These are phyloP conservation scores for Tylopilus vinaceipallidus DNA, from an alignment of 768 basidiomycete genomes.

Conservation along the genomic window DNA sequence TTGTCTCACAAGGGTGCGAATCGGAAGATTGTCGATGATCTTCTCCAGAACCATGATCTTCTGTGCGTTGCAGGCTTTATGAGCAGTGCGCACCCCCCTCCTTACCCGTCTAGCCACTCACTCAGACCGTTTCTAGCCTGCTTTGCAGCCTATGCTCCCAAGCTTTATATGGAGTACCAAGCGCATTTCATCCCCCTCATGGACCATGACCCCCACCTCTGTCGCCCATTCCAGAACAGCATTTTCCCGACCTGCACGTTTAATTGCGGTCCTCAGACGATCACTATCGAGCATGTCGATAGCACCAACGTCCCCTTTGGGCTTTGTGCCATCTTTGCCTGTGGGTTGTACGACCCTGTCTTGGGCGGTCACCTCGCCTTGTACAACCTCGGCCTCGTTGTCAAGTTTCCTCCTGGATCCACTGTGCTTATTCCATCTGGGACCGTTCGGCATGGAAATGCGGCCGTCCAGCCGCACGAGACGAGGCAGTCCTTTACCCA, in stretches of 20 bases:
- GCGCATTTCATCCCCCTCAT: background rate
- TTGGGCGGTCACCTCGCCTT: background rate
- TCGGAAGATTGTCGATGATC: background rate
- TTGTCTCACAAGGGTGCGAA: background rate
- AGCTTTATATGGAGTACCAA: background rate
- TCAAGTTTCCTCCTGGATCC: constrained; percentile 1
- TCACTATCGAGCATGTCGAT: constrained; percentile 26
- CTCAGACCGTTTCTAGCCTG: background rate
- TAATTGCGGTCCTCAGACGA: constrained; percentile 27
- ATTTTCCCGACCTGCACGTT: constrained; percentile 28
- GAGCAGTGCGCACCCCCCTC: background rate
- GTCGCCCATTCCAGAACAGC: constrained; percentile 18
- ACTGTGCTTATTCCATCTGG: background rate
- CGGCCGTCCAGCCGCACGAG: background rate
- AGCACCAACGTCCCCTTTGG: constrained; percentile 31
- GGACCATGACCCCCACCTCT: background rate
- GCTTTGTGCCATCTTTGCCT: constrained; percentile 32
- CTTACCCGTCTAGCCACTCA: too few relatives aligned
- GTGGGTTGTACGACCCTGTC: constrained; percentile 14
- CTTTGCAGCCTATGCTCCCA: background rate
- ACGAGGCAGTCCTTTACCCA: constrained; percentile 3
- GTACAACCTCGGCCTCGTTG: background rate
- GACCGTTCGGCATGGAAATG: background rate
- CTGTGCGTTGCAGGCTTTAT: background rate
- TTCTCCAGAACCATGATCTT: background rate